Percentiles rank a stretch among this genome's conserved stretches.
phyloP scores from a whole-genome alignment of 192 early-diverging fungal genomes.

The Entomortierella lignicola region DNA sequence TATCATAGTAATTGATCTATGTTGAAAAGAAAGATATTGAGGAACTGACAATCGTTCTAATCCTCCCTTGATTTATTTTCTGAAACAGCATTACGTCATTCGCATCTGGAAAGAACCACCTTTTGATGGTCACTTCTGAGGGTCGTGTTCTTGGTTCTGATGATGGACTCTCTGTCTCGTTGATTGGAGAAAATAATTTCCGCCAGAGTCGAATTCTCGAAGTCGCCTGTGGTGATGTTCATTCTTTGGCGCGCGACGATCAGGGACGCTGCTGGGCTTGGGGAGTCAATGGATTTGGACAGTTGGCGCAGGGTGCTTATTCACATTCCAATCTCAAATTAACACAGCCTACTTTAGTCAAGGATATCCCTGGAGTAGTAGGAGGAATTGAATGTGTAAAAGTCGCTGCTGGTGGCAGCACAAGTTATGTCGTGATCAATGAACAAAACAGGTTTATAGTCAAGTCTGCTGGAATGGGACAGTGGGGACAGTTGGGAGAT shows the following conservation, averaged over 20 bases:
- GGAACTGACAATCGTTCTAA: not conserved
- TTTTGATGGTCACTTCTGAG: conserved; percentile 53
- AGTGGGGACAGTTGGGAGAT: conserved; percentile 60
- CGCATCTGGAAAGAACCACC: conserved; percentile 53
- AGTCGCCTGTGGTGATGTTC: conserved; percentile 53
- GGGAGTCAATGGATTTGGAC: conserved; percentile 53
- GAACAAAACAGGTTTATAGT: conserved; percentile 34
- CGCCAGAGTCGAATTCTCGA: conserved; percentile 33
- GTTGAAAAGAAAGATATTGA: not conserved
- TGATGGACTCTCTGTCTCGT: conserved; percentile 41
- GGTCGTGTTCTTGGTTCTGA: conserved; percentile 54
- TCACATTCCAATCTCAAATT: conserved; percentile 39
- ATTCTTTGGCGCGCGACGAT: conserved; percentile 51
- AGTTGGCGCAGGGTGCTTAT: conserved; percentile 55
- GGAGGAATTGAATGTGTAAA: conserved; percentile 33
- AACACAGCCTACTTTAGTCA: conserved; percentile 40
- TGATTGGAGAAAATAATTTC: conserved; percentile 33
- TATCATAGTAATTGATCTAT: not conserved
- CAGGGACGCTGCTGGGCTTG: conserved; percentile 52
- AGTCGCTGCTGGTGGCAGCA: conserved; percentile 56
- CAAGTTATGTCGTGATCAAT: conserved; percentile 55
- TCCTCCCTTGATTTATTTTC: not conserved
- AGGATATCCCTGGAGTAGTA: conserved; percentile 30
- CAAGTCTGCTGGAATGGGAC: conserved; percentile 59
- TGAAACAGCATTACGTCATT: conserved; percentile 41